Conservation (phyloP, 139 green algal species). For the Chlamydomonas applanata region DNA sequence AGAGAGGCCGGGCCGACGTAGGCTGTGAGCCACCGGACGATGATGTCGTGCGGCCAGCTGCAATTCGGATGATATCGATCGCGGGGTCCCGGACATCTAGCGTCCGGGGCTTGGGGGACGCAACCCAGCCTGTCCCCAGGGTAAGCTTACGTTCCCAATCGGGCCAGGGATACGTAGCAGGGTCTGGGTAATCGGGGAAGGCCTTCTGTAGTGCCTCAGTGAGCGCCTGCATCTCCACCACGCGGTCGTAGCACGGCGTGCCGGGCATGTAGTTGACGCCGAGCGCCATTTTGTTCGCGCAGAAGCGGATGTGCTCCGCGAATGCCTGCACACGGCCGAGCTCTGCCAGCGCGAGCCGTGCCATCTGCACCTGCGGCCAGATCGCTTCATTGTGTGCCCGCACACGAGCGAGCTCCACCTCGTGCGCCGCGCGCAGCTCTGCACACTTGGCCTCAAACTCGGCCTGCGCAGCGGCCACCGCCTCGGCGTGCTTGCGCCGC, state of each 20-base stretch:
- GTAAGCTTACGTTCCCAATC: constrained; percentile 21
- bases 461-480: constrained; percentile 21
- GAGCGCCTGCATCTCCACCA: constrained; percentile 68
- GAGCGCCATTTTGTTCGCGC: constrained; percentile 54
- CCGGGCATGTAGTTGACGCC: constrained; percentile 63
- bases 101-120: constrained; percentile 9
- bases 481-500: constrained; percentile 25
- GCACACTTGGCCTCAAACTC: constrained; percentile 23
- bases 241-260: constrained; percentile 58
- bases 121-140: constrained; percentile 33
- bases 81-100: background rate
- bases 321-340: constrained; percentile 48
- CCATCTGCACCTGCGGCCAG: constrained; percentile 43
- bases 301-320: constrained; percentile 55
- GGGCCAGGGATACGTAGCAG: constrained; percentile 34
- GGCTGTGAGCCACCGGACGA: background rate
- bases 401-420: constrained; percentile 12
- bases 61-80: background rate
- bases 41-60: background rate
- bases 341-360: constrained; percentile 34
- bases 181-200: constrained; percentile 25
- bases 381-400: constrained; percentile 29
- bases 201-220: constrained; percentile 36
- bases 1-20: background rate
- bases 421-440: constrained; percentile 15